Percentiles rank a stretch among this genome's conserved stretches.
These are phyloP conservation scores for Raffaelea arxii DNA, from an alignment of 2,329 filamentous ascomycete genomes.

Conservation along the genomic window DNA sequence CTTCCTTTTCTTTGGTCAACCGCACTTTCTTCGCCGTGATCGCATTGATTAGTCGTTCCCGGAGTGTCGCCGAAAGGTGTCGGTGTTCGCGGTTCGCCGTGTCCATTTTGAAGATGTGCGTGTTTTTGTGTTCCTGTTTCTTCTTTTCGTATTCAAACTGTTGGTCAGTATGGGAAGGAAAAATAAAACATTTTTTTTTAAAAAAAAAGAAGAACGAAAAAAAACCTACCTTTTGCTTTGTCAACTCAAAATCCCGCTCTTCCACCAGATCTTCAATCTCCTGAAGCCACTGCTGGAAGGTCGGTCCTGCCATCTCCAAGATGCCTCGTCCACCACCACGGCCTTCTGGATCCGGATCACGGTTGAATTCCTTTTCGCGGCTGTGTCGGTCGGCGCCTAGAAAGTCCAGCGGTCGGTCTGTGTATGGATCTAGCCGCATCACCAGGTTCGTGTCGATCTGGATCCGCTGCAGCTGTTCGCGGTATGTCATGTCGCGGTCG, in stretches of 20 bases:
- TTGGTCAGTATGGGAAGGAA: neutral
- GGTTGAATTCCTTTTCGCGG: constrained; percentile 22
- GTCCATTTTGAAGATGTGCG: constrained; percentile 51
- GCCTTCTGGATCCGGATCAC: constrained; percentile 23
- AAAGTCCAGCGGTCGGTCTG: constrained; percentile 33
- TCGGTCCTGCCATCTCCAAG: constrained; percentile 67
- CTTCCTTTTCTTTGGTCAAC: constrained; percentile 56
- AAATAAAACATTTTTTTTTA: neutral
- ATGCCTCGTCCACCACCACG: constrained; percentile 40
- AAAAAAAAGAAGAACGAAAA: neutral
- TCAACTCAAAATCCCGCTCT: constrained; percentile 73
- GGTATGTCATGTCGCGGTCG: constrained; percentile 75
- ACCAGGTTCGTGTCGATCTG: constrained; percentile 84
- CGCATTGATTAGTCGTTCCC: constrained; percentile 57
- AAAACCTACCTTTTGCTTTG: constrained; percentile 63
- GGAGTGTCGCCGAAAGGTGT: constrained; percentile 49
- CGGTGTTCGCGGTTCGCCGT: constrained; percentile 53
- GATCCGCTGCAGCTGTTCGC: constrained; percentile 83
- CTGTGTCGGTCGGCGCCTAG: constrained; percentile 19
- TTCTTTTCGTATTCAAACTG: constrained; percentile 57
- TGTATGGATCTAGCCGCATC: constrained; percentile 74
- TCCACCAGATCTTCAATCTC: constrained; percentile 84
- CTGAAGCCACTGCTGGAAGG: constrained; percentile 76
- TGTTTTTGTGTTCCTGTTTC: constrained; percentile 48
- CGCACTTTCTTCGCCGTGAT: constrained; percentile 56